Percentiles rank a stretch among this genome's conserved stretches.
Evolutionary conservation across 1,139 yeast species (phyloP).

Genomic region (Blastobotrys persicus): DNA sequence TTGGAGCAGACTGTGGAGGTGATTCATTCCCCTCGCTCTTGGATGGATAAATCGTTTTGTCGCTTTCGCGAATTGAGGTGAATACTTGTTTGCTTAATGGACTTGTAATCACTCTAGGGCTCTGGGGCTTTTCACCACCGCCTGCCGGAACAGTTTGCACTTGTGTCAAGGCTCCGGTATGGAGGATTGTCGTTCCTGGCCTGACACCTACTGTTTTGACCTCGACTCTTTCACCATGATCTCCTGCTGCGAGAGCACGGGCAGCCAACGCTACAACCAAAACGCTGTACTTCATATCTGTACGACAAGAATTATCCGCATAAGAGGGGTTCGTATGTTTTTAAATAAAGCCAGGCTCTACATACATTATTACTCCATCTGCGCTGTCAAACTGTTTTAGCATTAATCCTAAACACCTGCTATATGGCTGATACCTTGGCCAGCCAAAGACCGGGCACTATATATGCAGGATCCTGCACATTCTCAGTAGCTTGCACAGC

Average conservation of each 20-base stretch:
- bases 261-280: not conserved
- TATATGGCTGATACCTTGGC: too few species aligned
- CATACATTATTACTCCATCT: too few species aligned
- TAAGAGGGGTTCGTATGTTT: not conserved
- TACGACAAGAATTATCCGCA: too few species aligned
- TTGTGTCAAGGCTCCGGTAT: slow-evolving; percentile 2
- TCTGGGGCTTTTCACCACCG: not conserved
- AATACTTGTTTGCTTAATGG: not conserved
- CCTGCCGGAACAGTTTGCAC: not conserved
- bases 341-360: too few species aligned
- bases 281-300: not conserved
- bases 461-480: too few species aligned
- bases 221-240: not conserved
- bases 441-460: too few species aligned
- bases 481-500: too few species aligned
- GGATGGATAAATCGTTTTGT: not conserved
- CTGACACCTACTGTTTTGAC: slow-evolving; percentile 1
- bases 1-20: not conserved
- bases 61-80: not conserved
- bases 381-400: too few species aligned
- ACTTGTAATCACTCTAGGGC: not conserved
- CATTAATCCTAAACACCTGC: too few species aligned
- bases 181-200: not conserved
- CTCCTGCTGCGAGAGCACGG: not conserved
- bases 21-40: not conserved